phyloP scores from a whole-genome alignment of 1,139 yeast genomes.

The Debaryomyces nepalensis region DNA sequence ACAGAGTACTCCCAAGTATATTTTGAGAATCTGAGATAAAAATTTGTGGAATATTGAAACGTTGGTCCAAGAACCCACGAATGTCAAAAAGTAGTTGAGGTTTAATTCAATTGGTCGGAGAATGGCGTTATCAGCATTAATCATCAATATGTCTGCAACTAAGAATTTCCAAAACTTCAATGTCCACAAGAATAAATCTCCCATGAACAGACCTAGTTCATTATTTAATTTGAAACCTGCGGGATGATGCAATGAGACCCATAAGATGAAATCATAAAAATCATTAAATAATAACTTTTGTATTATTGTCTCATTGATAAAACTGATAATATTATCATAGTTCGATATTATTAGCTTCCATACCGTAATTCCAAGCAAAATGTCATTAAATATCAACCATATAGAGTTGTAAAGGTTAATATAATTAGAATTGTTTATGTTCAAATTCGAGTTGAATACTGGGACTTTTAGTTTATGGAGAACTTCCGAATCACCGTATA shows the following conservation, averaged over 20 bases:
- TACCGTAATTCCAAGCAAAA: conserved; percentile 70
- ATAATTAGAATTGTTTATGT: conserved; percentile 68
- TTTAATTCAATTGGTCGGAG: conserved; percentile 6
- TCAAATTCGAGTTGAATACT: conserved; percentile 41
- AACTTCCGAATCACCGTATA: conserved; percentile 30
- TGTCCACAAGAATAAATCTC: conserved; percentile 87
- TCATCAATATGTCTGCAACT: conserved; percentile 13
- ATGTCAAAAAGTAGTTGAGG: not conserved
- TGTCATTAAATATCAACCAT: conserved; percentile 86
- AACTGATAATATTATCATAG: conserved; percentile 34
- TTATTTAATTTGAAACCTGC: conserved; percentile 93
- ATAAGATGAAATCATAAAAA: conserved; percentile 55
- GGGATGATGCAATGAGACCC: conserved; percentile 84
- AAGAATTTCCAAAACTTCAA: conserved; percentile 65
- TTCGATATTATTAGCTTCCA: conserved; percentile 56
- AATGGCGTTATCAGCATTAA: conserved; percentile 4
- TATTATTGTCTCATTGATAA: conserved; percentile 43
- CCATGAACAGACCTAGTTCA: conserved; percentile 83
- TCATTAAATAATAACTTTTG: conserved; percentile 34
- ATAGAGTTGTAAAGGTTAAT: conserved; percentile 85
- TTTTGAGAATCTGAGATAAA: conserved; percentile 5
- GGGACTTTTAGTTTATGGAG: conserved; percentile 39
- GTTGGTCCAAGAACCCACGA: conserved; percentile 1
- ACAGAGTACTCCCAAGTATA: conserved; percentile 26
- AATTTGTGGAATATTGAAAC: not conserved